Evolutionary conservation across 352 stramenopile genomes (phyloP), one percentile per base, ranked within the genome.

Genomic region (Phytopythium boreale): DNA sequence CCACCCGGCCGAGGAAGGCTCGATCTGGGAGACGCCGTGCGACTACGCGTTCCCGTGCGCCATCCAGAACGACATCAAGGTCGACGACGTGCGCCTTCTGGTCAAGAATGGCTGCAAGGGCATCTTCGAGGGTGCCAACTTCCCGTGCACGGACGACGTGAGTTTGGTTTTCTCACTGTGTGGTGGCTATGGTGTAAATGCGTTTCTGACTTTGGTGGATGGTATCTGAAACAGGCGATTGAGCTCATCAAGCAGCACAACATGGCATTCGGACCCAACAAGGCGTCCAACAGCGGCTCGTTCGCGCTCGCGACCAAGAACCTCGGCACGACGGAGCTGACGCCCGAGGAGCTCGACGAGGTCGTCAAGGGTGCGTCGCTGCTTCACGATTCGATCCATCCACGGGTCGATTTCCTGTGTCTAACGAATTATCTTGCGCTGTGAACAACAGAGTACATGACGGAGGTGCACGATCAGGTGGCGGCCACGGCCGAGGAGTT

Each of bases 11-110:
- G 81, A 94, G 62, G 85, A 91, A 51, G 67, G 82, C 44, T 84
- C 76, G 59, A 79, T 97, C 37, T 98, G 93, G 93, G 88, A 89
- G 29, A 88, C 90, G n/a, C 71, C 81, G 19, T 98, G 95, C 68
- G 97, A 99, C 77, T 90, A 99, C 65, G 95, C 90, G 58, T 98
- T 99, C 69, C 94, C 96, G 37, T 98, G 95, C 70, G 96, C 94
- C n/a, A 92, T 90, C 37, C 92, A 98, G 75, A 95, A 98, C 70
- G 88, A 98, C 56, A 87, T 99, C 64, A 82, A 94, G 65, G 81
- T 76, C 53, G 87, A 88, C 12, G 71, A 71, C 17, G 74, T 86
- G 52, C 87, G 88, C 61, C 65, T 84, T 63, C 79, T 95, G 0
- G 75, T 96, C 67, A 90, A 93, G 77, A 96, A 94, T 68, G 88